Conservation (phyloP, 2,329 filamentous ascomycete genomes). For the Penicillium sumatraense region DNA sequence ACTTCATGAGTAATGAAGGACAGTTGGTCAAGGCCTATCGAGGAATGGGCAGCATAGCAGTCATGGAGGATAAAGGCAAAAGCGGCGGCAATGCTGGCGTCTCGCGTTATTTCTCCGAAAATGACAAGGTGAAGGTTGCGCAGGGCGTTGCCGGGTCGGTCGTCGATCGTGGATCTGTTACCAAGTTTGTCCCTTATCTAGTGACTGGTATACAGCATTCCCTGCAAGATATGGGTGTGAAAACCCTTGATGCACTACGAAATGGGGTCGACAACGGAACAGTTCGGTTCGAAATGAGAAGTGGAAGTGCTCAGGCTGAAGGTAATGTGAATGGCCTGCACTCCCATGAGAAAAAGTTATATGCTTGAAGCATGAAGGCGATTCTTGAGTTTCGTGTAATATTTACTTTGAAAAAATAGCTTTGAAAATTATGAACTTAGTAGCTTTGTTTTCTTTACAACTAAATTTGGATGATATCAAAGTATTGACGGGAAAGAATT, state of each 20-base stretch:
- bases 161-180: slow-evolving; percentile 70
- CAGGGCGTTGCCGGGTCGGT: slow-evolving; percentile 86
- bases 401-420: background rate
- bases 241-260: slow-evolving; percentile 78
- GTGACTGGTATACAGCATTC: slow-evolving; percentile 96
- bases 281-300: slow-evolving; percentile 91
- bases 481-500: too few species aligned
- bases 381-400: background rate
- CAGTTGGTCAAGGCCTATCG: slow-evolving; percentile 99
- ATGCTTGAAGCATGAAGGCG: slow-evolving; percentile 63
- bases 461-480: too few species aligned
- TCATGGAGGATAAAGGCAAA: slow-evolving; percentile 99
- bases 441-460: too few species aligned
- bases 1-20: slow-evolving; percentile 93
- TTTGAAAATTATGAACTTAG: too few species aligned
- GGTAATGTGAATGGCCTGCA: slow-evolving; percentile 96
- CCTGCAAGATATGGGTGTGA: slow-evolving; percentile 90
- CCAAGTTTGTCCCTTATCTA: slow-evolving; percentile 94
- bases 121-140: slow-evolving; percentile 89
- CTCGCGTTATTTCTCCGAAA: slow-evolving; percentile 97
- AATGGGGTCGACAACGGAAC: slow-evolving; percentile 72
- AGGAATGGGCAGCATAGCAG: slow-evolving; percentile 98
- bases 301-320: slow-evolving; percentile 92
- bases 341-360: slow-evolving; percentile 99
- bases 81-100: slow-evolving; percentile 89